These are phyloP conservation scores for Discostella pseudostelligera DNA, from an alignment of 108 stramenopile genomes.

Conservation along the genomic window DNA sequence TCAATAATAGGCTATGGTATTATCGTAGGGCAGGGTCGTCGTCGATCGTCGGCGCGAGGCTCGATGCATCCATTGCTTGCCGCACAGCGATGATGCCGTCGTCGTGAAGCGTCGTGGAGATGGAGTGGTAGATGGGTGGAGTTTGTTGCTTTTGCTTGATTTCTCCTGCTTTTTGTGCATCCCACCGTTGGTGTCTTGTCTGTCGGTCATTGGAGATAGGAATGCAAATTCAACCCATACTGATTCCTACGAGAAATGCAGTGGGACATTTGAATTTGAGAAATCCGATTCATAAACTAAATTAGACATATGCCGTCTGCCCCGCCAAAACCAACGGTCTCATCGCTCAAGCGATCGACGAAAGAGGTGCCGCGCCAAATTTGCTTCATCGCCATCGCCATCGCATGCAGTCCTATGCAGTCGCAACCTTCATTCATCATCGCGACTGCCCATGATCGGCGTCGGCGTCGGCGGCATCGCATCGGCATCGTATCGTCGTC, in stretches of 20 bases:
- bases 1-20: background rate
- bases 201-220: background rate
- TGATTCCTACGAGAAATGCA: background rate
- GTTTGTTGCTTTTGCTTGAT: too few relatives aligned
- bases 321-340: background rate
- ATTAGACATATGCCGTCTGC: too few relatives aligned
- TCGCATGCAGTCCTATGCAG: too few relatives aligned
- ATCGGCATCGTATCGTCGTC: too few relatives aligned
- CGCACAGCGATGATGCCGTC: too few relatives aligned
- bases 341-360: background rate
- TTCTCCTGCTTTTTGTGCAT: too few relatives aligned
- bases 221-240: too few relatives aligned
- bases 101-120: too few relatives aligned
- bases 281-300: background rate
- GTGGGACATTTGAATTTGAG: background rate
- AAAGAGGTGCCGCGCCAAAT: conserved; percentile 3
- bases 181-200: background rate
- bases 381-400: background rate
- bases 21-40: background rate
- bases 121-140: too few relatives aligned
- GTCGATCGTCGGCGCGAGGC: too few relatives aligned
- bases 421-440: background rate
- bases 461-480: too few relatives aligned
- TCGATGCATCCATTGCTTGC: too few relatives aligned
- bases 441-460: background rate